phyloP scores from a whole-genome alignment of 768 basidiomycete species.

The Lentinula detonsa region DNA sequence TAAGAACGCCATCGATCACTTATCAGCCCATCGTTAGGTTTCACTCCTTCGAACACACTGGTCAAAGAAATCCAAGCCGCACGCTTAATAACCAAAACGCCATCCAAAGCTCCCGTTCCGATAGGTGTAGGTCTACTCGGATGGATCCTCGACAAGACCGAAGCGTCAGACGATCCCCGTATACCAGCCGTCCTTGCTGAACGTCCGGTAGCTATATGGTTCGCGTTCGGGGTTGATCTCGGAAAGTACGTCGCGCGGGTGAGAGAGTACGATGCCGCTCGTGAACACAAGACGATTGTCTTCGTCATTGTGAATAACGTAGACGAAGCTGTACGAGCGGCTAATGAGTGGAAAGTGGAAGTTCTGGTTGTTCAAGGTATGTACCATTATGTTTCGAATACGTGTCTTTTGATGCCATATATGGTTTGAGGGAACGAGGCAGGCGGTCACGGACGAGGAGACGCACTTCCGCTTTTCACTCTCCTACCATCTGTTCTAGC shows the following conservation, averaged over 20 bases:
- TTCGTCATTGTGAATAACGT: conserved; percentile 42
- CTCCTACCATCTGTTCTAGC: conserved; percentile 29
- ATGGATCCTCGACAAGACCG: conserved; percentile 47
- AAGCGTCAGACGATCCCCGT: conserved; percentile 24
- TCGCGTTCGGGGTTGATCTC: conserved; percentile 51
- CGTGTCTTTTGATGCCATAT: not conserved
- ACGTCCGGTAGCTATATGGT: conserved; percentile 49
- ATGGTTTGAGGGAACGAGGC: conserved; percentile 34
- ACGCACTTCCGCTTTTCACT: conserved; percentile 30
- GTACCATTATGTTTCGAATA: not conserved
- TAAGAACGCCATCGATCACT: not conserved
- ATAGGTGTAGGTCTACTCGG: conserved; percentile 55
- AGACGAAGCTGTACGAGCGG: conserved; percentile 37
- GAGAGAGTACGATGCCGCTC: conserved; percentile 28
- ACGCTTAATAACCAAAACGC: conserved; percentile 25
- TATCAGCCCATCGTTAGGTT: conserved; percentile 23
- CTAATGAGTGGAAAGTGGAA: conserved; percentile 45
- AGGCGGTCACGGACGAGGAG: conserved; percentile 38
- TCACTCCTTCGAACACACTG: conserved; percentile 26
- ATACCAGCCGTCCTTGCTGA: conserved; percentile 39
- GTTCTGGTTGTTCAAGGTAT: conserved; percentile 63
- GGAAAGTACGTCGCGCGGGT: conserved; percentile 46
- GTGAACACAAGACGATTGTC: conserved; percentile 40
- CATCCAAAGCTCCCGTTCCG: conserved; percentile 30
- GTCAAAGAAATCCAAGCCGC: conserved; percentile 33